Conservation (phyloP, 2,329 filamentous ascomycete genomes). For the Apiospora saccharicola region DNA sequence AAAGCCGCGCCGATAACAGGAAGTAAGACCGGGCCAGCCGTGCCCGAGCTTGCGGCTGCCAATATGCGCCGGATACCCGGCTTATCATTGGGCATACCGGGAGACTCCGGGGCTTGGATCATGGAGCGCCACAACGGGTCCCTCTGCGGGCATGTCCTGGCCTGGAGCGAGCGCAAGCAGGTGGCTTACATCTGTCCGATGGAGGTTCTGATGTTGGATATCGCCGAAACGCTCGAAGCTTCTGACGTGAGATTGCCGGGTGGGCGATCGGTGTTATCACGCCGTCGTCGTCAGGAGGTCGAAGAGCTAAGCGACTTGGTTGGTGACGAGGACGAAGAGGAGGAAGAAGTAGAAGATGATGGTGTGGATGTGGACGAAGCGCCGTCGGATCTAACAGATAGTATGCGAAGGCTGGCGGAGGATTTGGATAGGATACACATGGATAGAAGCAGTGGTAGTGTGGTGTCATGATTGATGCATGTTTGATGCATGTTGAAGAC, state of each 20-base stretch:
- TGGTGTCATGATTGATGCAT: not conserved
- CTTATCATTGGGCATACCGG: conserved; percentile 71
- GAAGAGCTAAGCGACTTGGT: conserved; percentile 39
- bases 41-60: conserved; percentile 26
- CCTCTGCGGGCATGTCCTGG: conserved; percentile 89
- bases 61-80: conserved; percentile 32
- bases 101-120: conserved; percentile 93
- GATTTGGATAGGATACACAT: conserved; percentile 41
- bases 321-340: conserved; percentile 36
- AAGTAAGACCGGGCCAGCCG: conserved; percentile 23
- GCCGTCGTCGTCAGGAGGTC: conserved; percentile 34
- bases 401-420: conserved; percentile 29
- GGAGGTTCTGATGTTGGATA: conserved; percentile 88
- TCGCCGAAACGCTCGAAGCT: conserved; percentile 78
- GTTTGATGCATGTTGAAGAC: not conserved
- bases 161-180: conserved; percentile 81
- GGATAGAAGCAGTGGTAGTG: not conserved
- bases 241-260: conserved; percentile 75
- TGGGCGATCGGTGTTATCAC: conserved; percentile 51
- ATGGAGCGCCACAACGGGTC: conserved; percentile 80
- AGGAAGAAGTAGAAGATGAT: conserved; percentile 32
- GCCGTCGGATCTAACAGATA: not conserved
- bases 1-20: conserved; percentile 34
- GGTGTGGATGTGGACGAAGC: conserved; percentile 29
- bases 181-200: conserved; percentile 95